phyloP scores from a whole-genome alignment of 176 grass and related monocot genomes.

The Poa annua region DNA sequence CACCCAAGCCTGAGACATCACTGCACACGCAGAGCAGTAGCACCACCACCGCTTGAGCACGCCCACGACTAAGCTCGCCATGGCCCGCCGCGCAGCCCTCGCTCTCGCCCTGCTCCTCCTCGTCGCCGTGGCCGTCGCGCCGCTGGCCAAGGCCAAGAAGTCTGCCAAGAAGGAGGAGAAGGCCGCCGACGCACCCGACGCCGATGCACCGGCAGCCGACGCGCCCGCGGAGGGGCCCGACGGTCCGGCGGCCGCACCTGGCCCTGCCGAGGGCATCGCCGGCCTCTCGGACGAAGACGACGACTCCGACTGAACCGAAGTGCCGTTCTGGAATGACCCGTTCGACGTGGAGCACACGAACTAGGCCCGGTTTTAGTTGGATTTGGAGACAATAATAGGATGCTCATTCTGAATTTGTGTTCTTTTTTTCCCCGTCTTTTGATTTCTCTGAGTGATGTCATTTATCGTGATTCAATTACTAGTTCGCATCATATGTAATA shows the following conservation, averaged over 20 bases:
- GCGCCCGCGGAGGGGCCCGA: conserved; percentile 14
- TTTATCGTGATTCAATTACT: neutral
- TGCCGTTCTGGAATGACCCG: neutral
- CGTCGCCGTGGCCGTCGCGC: conserved; percentile 25
- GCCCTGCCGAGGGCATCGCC: conserved; percentile 51
- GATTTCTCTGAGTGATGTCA: neutral
- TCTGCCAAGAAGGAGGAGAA: neutral
- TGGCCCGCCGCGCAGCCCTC: conserved; percentile 27
- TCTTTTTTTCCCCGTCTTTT: neutral
- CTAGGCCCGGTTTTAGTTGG: neutral
- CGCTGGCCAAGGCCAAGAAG: conserved; percentile 30
- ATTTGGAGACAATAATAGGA: neutral
- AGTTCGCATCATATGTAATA: neutral
- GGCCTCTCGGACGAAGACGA: conserved; percentile 44
- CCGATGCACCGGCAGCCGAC: conserved; percentile 17
- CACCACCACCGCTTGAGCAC: neutral
- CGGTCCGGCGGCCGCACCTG: conserved; percentile 36
- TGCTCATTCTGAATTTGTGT: neutral
- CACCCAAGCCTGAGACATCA: neutral
- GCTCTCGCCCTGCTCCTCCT: conserved; percentile 31
- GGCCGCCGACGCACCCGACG: neutral
- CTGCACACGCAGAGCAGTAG: neutral
- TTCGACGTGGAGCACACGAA: neutral
- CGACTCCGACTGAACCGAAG: conserved; percentile 28
- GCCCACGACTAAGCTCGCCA: conserved; percentile 19